Evolutionary conservation across 2,329 filamentous ascomycete species (phyloP).

Genomic region (Aureobasidium melanogenum): DNA sequence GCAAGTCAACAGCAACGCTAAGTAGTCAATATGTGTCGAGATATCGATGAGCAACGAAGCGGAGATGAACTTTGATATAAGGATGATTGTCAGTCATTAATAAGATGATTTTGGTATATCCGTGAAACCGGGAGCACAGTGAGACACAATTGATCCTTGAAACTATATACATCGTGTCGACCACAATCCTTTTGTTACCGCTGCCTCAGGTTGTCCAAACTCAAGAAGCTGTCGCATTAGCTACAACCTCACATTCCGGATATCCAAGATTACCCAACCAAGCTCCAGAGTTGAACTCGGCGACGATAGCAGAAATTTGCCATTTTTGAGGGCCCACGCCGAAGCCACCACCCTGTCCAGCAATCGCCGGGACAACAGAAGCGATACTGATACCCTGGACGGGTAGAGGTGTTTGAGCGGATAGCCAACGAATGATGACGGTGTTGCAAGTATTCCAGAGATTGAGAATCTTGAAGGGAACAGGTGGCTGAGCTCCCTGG

Average conservation of each 20-base stretch:
- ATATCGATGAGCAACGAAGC: too few species aligned
- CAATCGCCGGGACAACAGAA: neutral
- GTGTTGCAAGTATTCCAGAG: conserved; percentile 22
- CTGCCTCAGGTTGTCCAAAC: too few species aligned
- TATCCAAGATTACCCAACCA: conserved; percentile 19
- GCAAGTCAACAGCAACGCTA: neutral
- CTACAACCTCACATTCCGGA: neutral
- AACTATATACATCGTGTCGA: too few species aligned
- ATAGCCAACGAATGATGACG: conserved; percentile 24
- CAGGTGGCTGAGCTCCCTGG: conserved; percentile 23
- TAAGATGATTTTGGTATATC: too few species aligned
- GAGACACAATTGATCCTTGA: too few species aligned
- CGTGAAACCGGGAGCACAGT: too few species aligned
- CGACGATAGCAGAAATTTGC: conserved; percentile 26
- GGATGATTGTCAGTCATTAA: too few species aligned
- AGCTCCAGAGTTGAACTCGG: conserved; percentile 27
- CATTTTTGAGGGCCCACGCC: conserved; percentile 14
- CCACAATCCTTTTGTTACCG: too few species aligned
- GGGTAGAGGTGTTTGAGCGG: conserved; percentile 19
- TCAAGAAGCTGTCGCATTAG: neutral
- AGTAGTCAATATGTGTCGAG: neutral
- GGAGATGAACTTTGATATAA: too few species aligned
- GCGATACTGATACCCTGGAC: conserved; percentile 16
- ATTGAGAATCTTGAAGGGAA: conserved; percentile 24
- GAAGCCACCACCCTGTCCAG: conserved; percentile 2